Evolutionary conservation across 176 grass and related monocot genomes (phyloP).

Genomic region (Oryza nivara): DNA sequence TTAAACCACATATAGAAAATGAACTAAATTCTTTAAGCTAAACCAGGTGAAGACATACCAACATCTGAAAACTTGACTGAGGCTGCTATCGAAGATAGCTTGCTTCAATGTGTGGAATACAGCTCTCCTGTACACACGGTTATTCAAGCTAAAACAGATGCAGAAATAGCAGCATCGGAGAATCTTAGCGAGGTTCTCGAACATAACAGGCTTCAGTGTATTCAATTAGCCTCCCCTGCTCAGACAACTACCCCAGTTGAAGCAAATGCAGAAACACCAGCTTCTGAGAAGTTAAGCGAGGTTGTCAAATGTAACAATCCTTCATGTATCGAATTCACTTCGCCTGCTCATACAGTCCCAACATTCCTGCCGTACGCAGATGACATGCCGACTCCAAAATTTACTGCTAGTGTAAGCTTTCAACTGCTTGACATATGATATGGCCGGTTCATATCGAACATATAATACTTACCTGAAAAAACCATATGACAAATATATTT

Average conservation of each 20-base stretch:
- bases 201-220: conserved; percentile 25
- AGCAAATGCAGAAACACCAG: conserved; percentile 37
- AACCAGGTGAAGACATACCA: conserved; percentile 50
- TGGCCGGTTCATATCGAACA: background rate
- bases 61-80: conserved; percentile 47
- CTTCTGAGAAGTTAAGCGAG: conserved; percentile 42
- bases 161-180: conserved; percentile 37
- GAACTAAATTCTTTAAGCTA: conserved; percentile 32
- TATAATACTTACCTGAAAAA: background rate
- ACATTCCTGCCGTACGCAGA: conserved; percentile 67
- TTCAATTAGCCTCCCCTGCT: conserved; percentile 57
- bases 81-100: conserved; percentile 23
- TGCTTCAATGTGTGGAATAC: conserved; percentile 45
- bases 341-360: conserved; percentile 70
- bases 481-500: background rate
- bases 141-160: conserved; percentile 42
- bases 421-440: background rate
- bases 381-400: conserved; percentile 76
- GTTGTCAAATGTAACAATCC: conserved; percentile 21
- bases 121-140: conserved; percentile 54
- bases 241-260: conserved; percentile 49
- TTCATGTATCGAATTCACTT: conserved; percentile 54
- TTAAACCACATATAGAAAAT: conserved; percentile 32
- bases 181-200: conserved; percentile 34
- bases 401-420: conserved; percentile 93